Evolutionary conservation across 768 basidiomycete species (phyloP).

Genomic region (Pleurotus ostreatus): DNA sequence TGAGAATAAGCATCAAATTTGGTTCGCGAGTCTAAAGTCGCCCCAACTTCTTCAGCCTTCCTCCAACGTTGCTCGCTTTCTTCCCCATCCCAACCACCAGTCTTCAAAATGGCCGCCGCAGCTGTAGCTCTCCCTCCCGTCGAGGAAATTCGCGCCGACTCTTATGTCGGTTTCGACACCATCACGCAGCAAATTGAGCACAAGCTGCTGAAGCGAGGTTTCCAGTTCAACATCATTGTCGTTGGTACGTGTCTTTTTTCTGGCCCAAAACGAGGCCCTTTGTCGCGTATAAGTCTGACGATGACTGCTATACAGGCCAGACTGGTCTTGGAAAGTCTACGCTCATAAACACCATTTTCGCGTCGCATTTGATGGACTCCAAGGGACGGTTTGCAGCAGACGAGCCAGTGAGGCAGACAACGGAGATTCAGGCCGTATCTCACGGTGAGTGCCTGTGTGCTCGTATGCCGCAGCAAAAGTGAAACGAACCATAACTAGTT

Average conservation of each 20-base stretch:
- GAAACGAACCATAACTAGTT: conserved; percentile 40
- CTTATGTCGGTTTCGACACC: conserved; percentile 97
- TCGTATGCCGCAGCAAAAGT: background rate
- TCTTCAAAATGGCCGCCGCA: conserved; percentile 22
- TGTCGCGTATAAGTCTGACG: conserved; percentile 7
- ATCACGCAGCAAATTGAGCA: conserved; percentile 98
- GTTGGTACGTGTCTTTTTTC: conserved; percentile 61
- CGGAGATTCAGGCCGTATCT: conserved; percentile 92
- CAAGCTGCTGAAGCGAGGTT: conserved; percentile 97
- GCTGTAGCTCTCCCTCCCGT: conserved; percentile 34
- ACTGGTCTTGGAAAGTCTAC: conserved; percentile 99
- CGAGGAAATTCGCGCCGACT: conserved; percentile 83
- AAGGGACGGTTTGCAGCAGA: conserved; percentile 90
- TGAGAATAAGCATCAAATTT: background rate
- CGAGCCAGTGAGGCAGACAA: conserved; percentile 90
- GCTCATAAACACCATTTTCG: conserved; percentile 98
- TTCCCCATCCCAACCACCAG: conserved; percentile 1
- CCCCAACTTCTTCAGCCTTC: conserved; percentile 1
- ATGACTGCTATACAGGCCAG: conserved; percentile 57
- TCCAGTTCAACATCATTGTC: conserved; percentile 98
- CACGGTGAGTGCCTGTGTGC: conserved; percentile 61
- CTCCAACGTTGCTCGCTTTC: conserved; percentile 1
- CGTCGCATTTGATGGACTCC: conserved; percentile 95
- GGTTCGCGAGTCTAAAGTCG: conserved; percentile 3
- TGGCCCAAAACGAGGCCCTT: background rate